A percentile compares a stretch with the other conserved stretches of the same genome.
Conservation (phyloP, 1,284 basidiomycete species). For the Acaromyces ingoldii region DNA sequence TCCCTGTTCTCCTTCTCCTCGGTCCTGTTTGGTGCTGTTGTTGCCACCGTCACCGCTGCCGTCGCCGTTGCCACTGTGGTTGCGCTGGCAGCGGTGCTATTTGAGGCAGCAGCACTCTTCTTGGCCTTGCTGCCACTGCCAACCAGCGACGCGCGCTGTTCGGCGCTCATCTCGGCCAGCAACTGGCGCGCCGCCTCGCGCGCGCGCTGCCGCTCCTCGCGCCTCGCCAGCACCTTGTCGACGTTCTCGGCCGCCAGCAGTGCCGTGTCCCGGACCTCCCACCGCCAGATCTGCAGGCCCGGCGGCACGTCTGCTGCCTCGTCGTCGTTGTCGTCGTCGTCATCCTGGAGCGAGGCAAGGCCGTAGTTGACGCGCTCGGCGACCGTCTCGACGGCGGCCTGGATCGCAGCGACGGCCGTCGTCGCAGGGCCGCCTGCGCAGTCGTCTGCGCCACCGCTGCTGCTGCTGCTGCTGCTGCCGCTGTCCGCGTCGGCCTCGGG, state of each 20-base stretch:
- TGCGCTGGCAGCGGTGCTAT: too few relatives aligned
- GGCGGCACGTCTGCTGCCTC: conserved; percentile 14
- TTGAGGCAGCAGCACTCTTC: background rate
- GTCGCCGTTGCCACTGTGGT: too few relatives aligned
- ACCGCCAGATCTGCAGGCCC: conserved; percentile 70
- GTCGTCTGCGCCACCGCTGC: background rate
- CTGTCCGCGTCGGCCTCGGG: conserved; percentile 24
- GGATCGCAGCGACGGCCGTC: conserved; percentile 21
- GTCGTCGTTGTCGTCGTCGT: conserved; percentile 3
- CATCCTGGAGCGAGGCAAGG: conserved; percentile 13
- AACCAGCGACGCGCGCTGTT: conserved; percentile 45
- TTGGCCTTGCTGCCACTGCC: background rate
- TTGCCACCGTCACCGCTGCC: too few relatives aligned
- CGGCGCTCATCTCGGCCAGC: conserved; percentile 18
- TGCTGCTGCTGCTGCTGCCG: too few relatives aligned
- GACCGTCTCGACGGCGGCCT: conserved; percentile 26
- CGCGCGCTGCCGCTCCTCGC: conserved; percentile 65
- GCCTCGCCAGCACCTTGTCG: conserved; percentile 64
- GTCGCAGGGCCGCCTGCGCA: background rate
- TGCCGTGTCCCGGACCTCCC: conserved; percentile 68
- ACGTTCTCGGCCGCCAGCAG: conserved; percentile 68
- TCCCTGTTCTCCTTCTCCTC: background rate
- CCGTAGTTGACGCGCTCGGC: conserved; percentile 42
- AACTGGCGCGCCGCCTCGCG: conserved; percentile 18
- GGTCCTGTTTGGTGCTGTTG: background rate